phyloP scores from a whole-genome alignment of 805 yeast species.

The Candida xyloterini region DNA sequence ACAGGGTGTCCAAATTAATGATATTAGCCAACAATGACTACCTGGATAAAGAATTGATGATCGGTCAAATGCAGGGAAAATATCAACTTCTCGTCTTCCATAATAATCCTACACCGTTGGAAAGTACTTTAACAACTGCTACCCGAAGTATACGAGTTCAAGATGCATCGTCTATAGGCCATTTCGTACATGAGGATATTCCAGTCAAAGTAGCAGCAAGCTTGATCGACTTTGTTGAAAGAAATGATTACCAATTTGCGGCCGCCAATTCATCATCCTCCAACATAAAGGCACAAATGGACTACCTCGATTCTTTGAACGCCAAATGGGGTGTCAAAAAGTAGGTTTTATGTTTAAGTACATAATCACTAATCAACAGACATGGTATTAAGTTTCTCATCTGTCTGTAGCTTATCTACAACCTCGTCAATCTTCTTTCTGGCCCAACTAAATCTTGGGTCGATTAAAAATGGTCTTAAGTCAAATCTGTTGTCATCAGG shows the following conservation, averaged over 20 bases:
- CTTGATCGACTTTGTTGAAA: conserved; percentile 45
- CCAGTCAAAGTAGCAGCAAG: conserved; percentile 66
- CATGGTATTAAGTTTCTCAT: conserved; percentile 36
- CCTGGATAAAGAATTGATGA: conserved; percentile 77
- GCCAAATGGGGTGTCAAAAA: conserved; percentile 34
- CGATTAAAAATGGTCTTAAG: conserved; percentile 89
- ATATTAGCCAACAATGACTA: conserved; percentile 87
- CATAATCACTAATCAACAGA: conserved; percentile 39
- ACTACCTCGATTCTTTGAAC: conserved; percentile 28
- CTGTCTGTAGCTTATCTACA: conserved; percentile 52
- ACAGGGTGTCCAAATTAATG: conserved; percentile 58
- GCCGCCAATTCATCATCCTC: conserved; percentile 19
- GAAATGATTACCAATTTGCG: conserved; percentile 36
- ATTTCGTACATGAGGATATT: conserved; percentile 91
- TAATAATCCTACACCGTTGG: conserved; percentile 18
- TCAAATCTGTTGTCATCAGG: conserved; percentile 98
- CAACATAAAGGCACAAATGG: conserved; percentile 24
- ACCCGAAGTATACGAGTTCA: conserved; percentile 20
- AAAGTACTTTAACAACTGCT: conserved; percentile 25
- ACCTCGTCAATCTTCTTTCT: conserved; percentile 81
- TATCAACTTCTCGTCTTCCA: conserved; percentile 84
- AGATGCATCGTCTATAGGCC: conserved; percentile 63
- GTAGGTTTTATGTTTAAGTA: conserved; percentile 1
- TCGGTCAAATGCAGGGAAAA: conserved; percentile 98
- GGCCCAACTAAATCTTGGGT: conserved; percentile 89